A percentile compares a stretch with the other conserved stretches of the same genome.
Conservation (phyloP, 108 stramenopile species). For the Craspedostauros australis region DNA sequence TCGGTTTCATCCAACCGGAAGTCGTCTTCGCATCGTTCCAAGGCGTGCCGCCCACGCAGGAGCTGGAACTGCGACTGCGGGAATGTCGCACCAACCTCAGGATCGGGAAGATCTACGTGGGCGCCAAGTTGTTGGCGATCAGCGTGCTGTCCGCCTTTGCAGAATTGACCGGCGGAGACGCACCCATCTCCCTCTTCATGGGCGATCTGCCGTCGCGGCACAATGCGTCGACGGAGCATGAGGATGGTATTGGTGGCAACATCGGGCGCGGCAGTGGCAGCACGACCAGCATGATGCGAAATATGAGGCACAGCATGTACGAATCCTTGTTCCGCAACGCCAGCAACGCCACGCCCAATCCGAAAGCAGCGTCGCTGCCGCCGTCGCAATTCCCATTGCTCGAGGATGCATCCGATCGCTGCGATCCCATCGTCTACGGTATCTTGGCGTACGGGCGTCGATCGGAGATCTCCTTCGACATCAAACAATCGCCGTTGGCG, state of each 20-base stretch:
- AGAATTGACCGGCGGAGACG: slow-evolving; percentile 48
- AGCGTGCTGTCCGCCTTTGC: slow-evolving; percentile 43
- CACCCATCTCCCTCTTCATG: slow-evolving; percentile 41
- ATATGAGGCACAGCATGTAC: no score
- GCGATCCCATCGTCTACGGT: slow-evolving; percentile 33
- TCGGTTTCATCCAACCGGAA: slow-evolving; percentile 27
- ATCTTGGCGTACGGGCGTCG: slow-evolving; percentile 32
- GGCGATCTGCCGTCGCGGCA: slow-evolving; percentile 36
- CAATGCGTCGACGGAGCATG: neutral
- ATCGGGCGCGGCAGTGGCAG: neutral
- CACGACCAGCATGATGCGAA: no score
- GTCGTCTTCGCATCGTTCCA: slow-evolving; percentile 25
- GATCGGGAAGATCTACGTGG: slow-evolving; percentile 35
- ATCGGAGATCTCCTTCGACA: slow-evolving; percentile 37
- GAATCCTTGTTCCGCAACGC: no score
- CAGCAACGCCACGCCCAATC: no score
- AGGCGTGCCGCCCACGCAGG: slow-evolving; percentile 20
- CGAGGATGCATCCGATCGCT: slow-evolving; percentile 1
- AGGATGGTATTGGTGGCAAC: neutral
- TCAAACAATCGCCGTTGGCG: slow-evolving; percentile 42
- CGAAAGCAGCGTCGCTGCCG: no score
- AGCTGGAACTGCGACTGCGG: slow-evolving; percentile 4
- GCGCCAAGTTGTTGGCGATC: slow-evolving; percentile 36
- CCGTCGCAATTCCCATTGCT: no score
- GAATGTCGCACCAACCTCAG: slow-evolving; percentile 24